Evolutionary conservation across 371 early-diverging fungal species (phyloP).

Genomic region (Paraphysoderma sedebokerense): DNA sequence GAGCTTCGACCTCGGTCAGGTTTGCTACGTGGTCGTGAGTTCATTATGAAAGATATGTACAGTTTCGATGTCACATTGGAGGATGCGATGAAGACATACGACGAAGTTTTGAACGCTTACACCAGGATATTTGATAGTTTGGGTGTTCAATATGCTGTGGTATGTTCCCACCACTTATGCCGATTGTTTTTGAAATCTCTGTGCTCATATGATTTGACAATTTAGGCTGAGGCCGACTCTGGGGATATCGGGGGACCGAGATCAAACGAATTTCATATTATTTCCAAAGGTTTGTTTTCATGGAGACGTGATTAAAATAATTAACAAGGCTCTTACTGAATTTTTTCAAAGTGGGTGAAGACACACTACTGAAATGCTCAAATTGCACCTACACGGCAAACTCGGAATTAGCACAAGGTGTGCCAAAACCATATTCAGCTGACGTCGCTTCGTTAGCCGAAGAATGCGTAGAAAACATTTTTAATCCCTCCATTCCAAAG

Average conservation of each 20-base stretch:
- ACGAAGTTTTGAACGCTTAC: constrained; percentile 52
- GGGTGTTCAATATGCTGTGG: constrained; percentile 57
- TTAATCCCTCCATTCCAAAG: no score
- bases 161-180: constrained; percentile 10
- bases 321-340: background rate
- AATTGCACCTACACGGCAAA: constrained; percentile 65
- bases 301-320: background rate
- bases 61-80: constrained; percentile 57
- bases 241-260: constrained; percentile 77
- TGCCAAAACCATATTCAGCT: no score
- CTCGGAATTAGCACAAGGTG: constrained; percentile 41
- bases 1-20: constrained; percentile 69
- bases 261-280: constrained; percentile 78
- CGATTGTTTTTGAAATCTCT: background rate
- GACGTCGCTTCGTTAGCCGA: no score
- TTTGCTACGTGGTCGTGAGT: constrained; percentile 67
- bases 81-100: constrained; percentile 51
- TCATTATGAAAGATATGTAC: constrained; percentile 90
- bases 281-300: constrained; percentile 30
- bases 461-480: no score
- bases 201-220: background rate
- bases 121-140: constrained; percentile 47
- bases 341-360: constrained; percentile 47
- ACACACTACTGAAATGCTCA: constrained; percentile 48
- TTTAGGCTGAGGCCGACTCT: constrained; percentile 68